Evolutionary conservation across 108 stramenopile genomes (phyloP).

Genomic region (Pseudonitzschia multiseries): DNA sequence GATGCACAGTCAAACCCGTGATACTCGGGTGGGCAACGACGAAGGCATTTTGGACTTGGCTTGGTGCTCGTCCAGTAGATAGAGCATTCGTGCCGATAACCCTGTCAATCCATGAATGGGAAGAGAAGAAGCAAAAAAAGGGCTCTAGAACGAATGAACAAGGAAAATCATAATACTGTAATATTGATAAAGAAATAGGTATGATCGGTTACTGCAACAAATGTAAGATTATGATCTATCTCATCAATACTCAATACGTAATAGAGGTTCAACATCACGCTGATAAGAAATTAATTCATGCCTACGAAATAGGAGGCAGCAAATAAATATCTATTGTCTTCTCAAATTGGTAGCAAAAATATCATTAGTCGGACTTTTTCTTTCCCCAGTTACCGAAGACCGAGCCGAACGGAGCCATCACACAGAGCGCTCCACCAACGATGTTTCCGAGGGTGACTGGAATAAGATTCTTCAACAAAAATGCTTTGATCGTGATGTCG

Average conservation of each 20-base stretch:
- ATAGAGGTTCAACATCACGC: no score
- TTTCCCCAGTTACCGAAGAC: constrained; percentile 80
- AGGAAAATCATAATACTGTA: not conserved
- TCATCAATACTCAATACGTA: no score
- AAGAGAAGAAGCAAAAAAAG: constrained; percentile 30
- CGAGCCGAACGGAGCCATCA: constrained; percentile 77
- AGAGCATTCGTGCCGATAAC: constrained; percentile 32
- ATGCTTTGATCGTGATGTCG: constrained; percentile 70
- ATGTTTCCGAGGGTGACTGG: constrained; percentile 96
- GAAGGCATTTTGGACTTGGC: constrained; percentile 29
- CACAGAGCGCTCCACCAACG: constrained; percentile 89
- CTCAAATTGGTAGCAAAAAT: not conserved
- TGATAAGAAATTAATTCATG: not conserved
- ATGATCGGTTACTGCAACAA: no score
- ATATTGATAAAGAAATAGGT: no score
- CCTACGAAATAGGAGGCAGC: not conserved
- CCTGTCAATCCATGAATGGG: constrained; percentile 37
- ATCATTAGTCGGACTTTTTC: constrained; percentile 21
- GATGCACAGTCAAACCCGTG: constrained; percentile 25
- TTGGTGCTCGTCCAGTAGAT: constrained; percentile 30
- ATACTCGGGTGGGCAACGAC: constrained; percentile 38
- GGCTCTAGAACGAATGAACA: not conserved
- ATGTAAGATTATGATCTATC: no score
- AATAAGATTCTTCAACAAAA: constrained; percentile 84
- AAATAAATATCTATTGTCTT: not conserved